Percentiles rank a stretch among this genome's conserved stretches.
phyloP scores from a whole-genome alignment of 768 basidiomycete genomes.

The Antrodiella citrinella region DNA sequence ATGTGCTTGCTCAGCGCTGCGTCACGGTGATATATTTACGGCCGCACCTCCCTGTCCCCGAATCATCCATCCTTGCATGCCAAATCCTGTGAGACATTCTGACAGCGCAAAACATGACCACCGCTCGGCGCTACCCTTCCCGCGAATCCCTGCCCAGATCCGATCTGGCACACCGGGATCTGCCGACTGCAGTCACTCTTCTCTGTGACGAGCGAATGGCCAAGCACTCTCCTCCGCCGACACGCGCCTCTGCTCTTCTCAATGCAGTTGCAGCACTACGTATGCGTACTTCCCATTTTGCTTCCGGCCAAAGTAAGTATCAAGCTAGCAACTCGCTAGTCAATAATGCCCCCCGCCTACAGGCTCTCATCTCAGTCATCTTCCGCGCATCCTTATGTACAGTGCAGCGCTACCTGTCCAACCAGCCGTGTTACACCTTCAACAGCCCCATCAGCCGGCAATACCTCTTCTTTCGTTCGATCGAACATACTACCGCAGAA shows the following conservation, averaged over 20 bases:
- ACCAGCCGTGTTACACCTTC: background rate
- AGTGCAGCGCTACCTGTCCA: background rate
- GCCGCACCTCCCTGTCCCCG: background rate
- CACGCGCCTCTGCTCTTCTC: too few relatives aligned
- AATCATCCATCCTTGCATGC: background rate
- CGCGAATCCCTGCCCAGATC: too few relatives aligned
- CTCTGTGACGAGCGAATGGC: too few relatives aligned
- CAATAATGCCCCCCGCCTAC: too few relatives aligned
- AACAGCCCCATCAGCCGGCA: background rate
- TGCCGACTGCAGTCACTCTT: too few relatives aligned
- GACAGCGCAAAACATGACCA: too few relatives aligned
- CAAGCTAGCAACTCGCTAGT: too few relatives aligned
- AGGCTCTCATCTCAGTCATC: background rate
- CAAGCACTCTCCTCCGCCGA: too few relatives aligned
- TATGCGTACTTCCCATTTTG: too few relatives aligned
- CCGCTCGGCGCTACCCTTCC: background rate
- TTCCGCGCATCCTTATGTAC: background rate
- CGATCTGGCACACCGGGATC: too few relatives aligned
- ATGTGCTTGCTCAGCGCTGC: slow-evolving; percentile 1
- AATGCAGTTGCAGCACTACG: too few relatives aligned
- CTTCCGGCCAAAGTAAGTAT: too few relatives aligned
- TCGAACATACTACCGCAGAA: background rate
- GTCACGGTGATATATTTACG: background rate
- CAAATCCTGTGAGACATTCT: background rate
- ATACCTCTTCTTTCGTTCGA: background rate